Evolutionary conservation across 2,329 filamentous ascomycete species (phyloP), one percentile per base, ranked within the genome.

Genomic region (Rhinocladiella mackenziei): DNA sequence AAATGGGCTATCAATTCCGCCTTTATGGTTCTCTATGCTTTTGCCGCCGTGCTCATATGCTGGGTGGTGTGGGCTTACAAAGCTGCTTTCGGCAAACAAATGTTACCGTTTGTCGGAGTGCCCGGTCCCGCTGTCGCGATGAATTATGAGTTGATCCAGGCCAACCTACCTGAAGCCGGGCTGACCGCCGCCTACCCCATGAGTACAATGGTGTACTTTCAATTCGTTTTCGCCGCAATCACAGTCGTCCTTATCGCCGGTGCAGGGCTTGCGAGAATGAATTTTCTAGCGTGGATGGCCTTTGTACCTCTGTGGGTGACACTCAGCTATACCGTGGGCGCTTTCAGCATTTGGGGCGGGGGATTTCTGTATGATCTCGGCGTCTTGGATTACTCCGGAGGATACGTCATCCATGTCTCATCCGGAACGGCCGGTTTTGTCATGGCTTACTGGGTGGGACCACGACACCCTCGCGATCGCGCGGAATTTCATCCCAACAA

Each of bases 261-360:
- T 4, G 65, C 69, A 4, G 67, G 67, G 25, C 63, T 75, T 1
- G 67, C 70, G 18, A 63, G 72, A 29, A 74, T 74, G 68, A 74
- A 69, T 54, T 73, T 75, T 53, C 57, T 61, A 7, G 72, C 72
- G 23, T 75, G 72, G 72, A 73, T 74, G 67, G 51, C 73, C 13
- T 75, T 73, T 53, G 71, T 74, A 18, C 72, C 72, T 1, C 63
- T 75, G 9, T 75, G 72, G 72, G 58, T 75, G 31, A 74, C 71
- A 0, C 65, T 73, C 48, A 65, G 60, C 31, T 72, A 72, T 52
- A 63, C 62, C 15, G 62, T 71, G 23, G 67, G 53, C 10, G 52
- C 56, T 6, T 71, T 68, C 51, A 67, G 63, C 37, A 56, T 73
- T 39, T 72, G 69, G 69, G 70, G 69, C 28, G 70, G 70, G 22